phyloP scores from a whole-genome alignment of 352 stramenopile genomes.

The Phytopythium kandeliae region DNA sequence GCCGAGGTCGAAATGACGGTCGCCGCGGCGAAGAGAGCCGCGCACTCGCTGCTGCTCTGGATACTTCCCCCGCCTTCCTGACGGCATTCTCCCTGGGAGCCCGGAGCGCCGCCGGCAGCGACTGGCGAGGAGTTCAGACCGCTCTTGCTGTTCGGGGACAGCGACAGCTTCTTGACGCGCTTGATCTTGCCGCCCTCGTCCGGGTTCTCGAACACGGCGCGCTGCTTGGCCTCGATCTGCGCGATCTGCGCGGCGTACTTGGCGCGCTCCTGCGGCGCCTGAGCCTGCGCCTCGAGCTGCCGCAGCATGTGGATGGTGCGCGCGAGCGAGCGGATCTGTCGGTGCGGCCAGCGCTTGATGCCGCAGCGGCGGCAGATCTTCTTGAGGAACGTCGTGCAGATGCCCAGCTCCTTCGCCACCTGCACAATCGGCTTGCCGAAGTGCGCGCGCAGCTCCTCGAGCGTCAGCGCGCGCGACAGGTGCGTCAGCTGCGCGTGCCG shows the following conservation, averaged over 20 bases:
- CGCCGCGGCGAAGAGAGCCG: constrained; percentile 13
- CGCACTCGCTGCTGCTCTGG: constrained; percentile 3
- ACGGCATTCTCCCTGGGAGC: background rate
- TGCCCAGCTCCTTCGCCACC: constrained; percentile 60
- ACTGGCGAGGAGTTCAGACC: too few species aligned
- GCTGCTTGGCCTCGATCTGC: constrained; percentile 59
- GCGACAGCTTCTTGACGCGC: constrained; percentile 48
- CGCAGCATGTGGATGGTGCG: constrained; percentile 74
- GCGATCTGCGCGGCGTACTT: constrained; percentile 55
- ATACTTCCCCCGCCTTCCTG: background rate
- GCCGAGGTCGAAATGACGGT: constrained; percentile 6
- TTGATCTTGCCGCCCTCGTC: constrained; percentile 55
- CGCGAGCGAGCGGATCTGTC: constrained; percentile 61
- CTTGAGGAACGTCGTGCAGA: constrained; percentile 76
- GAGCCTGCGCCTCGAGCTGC: constrained; percentile 42
- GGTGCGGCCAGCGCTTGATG: constrained; percentile 64
- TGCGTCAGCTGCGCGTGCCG: constrained; percentile 41
- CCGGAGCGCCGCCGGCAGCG: background rate
- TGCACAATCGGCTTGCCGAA: constrained; percentile 64
- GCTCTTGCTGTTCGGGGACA: constrained; percentile 7
- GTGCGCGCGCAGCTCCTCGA: constrained; percentile 55
- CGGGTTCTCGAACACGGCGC: constrained; percentile 59
- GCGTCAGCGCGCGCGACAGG: constrained; percentile 44
- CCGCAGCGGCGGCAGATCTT: constrained; percentile 62
- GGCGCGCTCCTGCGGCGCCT: constrained; percentile 30